Percentiles rank a stretch among this genome's conserved stretches.
These are phyloP conservation scores for Avena sativa DNA, from an alignment of 176 grass and related monocot genomes.

Conservation along the genomic window DNA sequence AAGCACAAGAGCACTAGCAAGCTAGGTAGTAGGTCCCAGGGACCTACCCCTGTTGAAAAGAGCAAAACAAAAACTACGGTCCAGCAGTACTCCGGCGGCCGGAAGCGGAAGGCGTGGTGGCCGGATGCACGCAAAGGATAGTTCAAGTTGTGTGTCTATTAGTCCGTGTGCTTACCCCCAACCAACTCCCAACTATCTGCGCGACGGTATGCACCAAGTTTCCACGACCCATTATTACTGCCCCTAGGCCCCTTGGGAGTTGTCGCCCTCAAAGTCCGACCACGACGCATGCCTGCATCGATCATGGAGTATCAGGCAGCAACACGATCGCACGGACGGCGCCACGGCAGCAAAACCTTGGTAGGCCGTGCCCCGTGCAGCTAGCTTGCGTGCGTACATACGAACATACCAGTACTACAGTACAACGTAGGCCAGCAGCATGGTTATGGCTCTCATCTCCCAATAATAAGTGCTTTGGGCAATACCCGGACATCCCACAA, in stretches of 20 bases:
- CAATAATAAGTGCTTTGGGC: slow-evolving; percentile 9
- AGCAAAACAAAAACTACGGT: too few species aligned
- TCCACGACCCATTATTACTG: slow-evolving; percentile 47
- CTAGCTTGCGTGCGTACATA: not conserved
- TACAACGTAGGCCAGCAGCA: not conserved
- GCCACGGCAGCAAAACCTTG: not conserved
- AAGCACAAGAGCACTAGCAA: too few species aligned
- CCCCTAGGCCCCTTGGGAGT: not conserved
- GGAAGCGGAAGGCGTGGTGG: not conserved
- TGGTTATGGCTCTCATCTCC: not conserved
- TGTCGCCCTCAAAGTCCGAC: not conserved
- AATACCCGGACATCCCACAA: slow-evolving; percentile 21
- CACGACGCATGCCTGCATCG: not conserved
- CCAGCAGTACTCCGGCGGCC: too few species aligned
- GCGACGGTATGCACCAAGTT: slow-evolving; percentile 32
- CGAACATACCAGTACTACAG: not conserved
- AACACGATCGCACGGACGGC: not conserved
- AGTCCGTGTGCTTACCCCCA: not conserved
- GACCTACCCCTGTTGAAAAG: too few species aligned
- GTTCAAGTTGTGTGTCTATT: not conserved
- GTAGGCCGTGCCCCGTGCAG: not conserved
- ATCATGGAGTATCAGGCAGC: not conserved
- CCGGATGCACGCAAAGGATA: not conserved
- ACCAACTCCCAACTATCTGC: slow-evolving; percentile 52
- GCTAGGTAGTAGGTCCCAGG: too few species aligned